Evolutionary conservation across 2,329 filamentous ascomycete species (phyloP).

Genomic region (Hysterium pulicare): DNA sequence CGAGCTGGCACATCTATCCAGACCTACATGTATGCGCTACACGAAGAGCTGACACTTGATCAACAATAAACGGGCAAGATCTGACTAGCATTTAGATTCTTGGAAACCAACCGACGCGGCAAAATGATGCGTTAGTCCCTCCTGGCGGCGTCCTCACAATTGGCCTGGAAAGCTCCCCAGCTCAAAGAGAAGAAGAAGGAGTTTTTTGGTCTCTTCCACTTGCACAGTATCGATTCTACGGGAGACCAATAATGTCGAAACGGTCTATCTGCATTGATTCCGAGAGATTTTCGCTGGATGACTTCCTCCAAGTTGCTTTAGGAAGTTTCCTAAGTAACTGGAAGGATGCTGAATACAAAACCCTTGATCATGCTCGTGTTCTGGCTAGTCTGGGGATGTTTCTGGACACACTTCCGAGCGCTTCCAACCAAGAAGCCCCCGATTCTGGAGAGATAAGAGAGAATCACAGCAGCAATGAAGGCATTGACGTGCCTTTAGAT

Average conservation of each 20-base stretch:
- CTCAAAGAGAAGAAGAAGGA: not conserved
- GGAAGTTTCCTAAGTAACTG: not conserved
- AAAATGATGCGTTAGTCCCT: slow-evolving; percentile 4
- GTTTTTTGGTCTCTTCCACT: slow-evolving; percentile 5
- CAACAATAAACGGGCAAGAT: not conserved
- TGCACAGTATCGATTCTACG: slow-evolving; percentile 1
- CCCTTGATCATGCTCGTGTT: not conserved
- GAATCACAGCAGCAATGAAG: no score
- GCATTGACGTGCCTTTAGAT: no score
- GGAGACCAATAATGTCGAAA: not conserved
- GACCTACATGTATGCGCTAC: slow-evolving; percentile 16
- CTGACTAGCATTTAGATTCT: not conserved
- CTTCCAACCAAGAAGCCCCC: no score
- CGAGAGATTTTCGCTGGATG: not conserved
- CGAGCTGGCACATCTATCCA: slow-evolving; percentile 37
- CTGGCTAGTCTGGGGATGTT: no score
- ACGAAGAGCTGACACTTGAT: not conserved
- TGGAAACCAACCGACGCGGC: not conserved
- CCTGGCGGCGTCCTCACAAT: slow-evolving; percentile 2
- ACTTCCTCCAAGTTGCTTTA: not conserved
- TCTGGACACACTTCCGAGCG: no score
- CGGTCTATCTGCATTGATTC: not conserved
- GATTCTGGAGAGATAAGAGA: no score
- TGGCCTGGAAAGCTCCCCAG: slow-evolving; percentile 1
- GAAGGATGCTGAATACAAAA: not conserved